phyloP scores from a whole-genome alignment of 805 yeast genomes.

The Kodamaea restingae region DNA sequence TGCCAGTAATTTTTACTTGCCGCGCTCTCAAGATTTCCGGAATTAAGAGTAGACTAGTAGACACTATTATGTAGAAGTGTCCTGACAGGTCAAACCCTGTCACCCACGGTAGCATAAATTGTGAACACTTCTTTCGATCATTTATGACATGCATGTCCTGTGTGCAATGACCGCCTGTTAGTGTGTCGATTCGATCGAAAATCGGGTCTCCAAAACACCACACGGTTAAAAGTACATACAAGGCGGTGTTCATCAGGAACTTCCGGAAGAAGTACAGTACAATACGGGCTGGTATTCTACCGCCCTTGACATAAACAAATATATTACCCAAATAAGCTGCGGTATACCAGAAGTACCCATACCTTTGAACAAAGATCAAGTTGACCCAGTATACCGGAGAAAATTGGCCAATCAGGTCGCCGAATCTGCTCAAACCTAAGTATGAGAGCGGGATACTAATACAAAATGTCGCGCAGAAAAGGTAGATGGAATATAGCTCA shows the following conservation, averaged over 20 bases:
- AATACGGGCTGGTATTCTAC: slow-evolving; percentile 5
- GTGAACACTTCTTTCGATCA: slow-evolving; percentile 8
- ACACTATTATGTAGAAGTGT: slow-evolving; percentile 45
- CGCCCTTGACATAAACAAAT: slow-evolving; percentile 8
- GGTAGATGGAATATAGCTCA: background rate
- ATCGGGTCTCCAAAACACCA: slow-evolving; percentile 37
- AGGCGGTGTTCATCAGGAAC: slow-evolving; percentile 12
- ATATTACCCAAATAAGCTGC: slow-evolving; percentile 14
- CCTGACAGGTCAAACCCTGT: slow-evolving; percentile 54
- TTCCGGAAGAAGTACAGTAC: slow-evolving; percentile 7
- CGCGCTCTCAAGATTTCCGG: slow-evolving; percentile 6
- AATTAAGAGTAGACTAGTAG: slow-evolving; percentile 37
- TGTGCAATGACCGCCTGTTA: slow-evolving; percentile 38
- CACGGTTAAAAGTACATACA: slow-evolving; percentile 12
- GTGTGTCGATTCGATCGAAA: slow-evolving; percentile 23
- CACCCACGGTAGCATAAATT: slow-evolving; percentile 36
- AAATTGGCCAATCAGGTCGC: slow-evolving; percentile 12
- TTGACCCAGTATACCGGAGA: slow-evolving; percentile 16
- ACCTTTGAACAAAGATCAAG: slow-evolving; percentile 20
- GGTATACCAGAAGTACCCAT: slow-evolving; percentile 31
- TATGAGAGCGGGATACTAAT: slow-evolving; percentile 21
- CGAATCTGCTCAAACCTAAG: slow-evolving; percentile 11
- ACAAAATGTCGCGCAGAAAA: slow-evolving; percentile 13
- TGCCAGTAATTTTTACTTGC: background rate
- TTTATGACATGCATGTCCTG: slow-evolving; percentile 12